Conservation (phyloP, 2,329 filamentous ascomycete genomes). For the Ambrosiella cleistominuta region DNA sequence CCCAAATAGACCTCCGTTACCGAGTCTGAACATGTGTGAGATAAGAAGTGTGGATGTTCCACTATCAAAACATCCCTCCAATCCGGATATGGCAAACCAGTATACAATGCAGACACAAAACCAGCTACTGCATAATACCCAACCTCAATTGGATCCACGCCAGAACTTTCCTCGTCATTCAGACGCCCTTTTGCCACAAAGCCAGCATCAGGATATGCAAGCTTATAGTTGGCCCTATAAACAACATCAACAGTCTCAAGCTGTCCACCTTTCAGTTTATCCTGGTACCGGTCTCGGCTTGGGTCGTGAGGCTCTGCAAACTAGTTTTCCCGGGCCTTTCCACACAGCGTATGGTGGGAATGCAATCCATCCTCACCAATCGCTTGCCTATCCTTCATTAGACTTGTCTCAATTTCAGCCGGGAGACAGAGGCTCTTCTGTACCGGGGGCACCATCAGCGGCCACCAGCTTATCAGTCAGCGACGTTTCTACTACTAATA, state of each 20-base stretch:
- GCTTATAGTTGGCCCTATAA: too few species aligned
- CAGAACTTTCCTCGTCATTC: background rate
- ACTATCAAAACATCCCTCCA: background rate
- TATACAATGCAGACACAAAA: background rate
- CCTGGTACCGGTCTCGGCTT: background rate
- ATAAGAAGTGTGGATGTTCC: background rate
- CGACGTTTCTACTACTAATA: too few species aligned
- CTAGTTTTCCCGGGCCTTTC: background rate
- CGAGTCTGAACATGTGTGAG: background rate
- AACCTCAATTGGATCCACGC: background rate
- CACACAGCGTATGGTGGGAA: background rate
- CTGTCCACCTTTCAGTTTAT: background rate
- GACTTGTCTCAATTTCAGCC: background rate
- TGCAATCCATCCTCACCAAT: background rate
- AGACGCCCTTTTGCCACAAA: too few species aligned
- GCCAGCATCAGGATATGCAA: too few species aligned
- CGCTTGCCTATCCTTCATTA: background rate
- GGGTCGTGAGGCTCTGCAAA: background rate
- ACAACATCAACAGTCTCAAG: background rate
- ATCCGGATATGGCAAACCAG: background rate
- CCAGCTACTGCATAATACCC: background rate
- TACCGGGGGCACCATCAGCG: too few species aligned
- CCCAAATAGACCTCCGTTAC: background rate
- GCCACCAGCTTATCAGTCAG: too few species aligned
- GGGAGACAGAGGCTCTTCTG: background rate